Base-by-base conservation (phyloP, 2,329 filamentous ascomycete species). In the Fusarium sp. region DNA sequence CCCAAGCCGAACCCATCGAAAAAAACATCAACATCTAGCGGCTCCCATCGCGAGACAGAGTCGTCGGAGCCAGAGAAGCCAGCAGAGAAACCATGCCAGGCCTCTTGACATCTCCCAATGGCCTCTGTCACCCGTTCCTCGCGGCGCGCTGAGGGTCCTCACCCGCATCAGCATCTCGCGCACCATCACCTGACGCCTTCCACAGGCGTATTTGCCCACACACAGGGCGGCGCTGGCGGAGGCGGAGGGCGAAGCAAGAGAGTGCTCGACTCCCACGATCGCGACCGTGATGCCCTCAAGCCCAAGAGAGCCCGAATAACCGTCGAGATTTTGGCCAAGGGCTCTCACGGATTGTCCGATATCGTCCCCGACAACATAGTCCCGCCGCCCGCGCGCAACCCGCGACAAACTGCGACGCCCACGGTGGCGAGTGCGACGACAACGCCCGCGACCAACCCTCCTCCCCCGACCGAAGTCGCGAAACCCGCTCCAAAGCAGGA, bases 101-200 rank as follows among this genome's bases (percentile, higher is more conserved):
- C 79, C 78, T 78, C 74, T 75, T 66, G 70, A 74, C 77, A 70
- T 76, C 76, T 80, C 79, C 81, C 84, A 82, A 88, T 88, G 86
- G 86, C 86, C 79, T 87, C 86, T 78, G 81, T 85, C 82, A 87
- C 86, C 79, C 86, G 87, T 82, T 87, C 87, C 79, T 84, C 82
- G 77, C 82, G 85, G 81, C 85, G 86, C 83, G 82, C 83, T 84
- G 86, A 88, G 79, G 85, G 83, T 79, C 83, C 84, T 78, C 81
- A 83, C 71, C 80, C 82, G 75, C 80, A 83, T 74, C 78, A 76
- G 73, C 75, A 70, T 63, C 80, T 81, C 71, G 79, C 82, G 69
- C 80, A 82, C 73, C 78, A 79, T 75, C 78, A 75, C 66, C 73
- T 78, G 73, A 69, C 72, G 64, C 73, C 81, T 77, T 78, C 79